Conservation (phyloP, 2,329 filamentous ascomycete species). For the Aspergillus ruber region DNA sequence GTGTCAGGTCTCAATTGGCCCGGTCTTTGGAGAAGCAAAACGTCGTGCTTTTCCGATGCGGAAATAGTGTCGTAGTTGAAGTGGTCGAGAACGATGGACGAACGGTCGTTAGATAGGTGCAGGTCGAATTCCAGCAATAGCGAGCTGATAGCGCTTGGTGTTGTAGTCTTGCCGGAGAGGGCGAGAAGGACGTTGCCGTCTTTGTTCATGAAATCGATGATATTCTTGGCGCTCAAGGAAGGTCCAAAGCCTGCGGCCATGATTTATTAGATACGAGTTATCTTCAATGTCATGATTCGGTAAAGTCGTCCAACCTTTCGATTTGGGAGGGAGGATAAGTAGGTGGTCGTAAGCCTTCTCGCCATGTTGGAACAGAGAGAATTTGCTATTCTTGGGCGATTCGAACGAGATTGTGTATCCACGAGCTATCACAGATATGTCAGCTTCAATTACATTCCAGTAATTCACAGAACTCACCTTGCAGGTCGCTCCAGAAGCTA, state of each 20-base stretch:
- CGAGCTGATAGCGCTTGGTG: constrained; percentile 66
- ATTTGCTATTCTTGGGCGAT: constrained; percentile 70
- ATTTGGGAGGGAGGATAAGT: constrained; percentile 77
- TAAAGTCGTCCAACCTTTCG: constrained; percentile 60
- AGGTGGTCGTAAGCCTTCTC: constrained; percentile 88
- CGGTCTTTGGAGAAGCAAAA: constrained; percentile 70
- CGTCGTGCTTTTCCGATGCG: constrained; percentile 77
- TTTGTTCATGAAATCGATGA: constrained; percentile 86
- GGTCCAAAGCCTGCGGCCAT: constrained; percentile 67
- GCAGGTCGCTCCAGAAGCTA: constrained; percentile 56
- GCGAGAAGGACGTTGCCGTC: constrained; percentile 86
- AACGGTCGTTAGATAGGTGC: constrained; percentile 76
- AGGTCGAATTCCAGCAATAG: constrained; percentile 86
- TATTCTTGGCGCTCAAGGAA: constrained; percentile 72
- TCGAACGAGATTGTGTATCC: constrained; percentile 76
- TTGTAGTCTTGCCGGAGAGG: constrained; percentile 64
- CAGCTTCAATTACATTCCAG: constrained; percentile 8
- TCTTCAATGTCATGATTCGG: neutral
- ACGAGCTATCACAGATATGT: constrained; percentile 52
- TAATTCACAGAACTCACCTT: constrained; percentile 29
- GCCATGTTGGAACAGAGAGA: constrained; percentile 78
- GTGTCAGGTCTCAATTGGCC: constrained; percentile 59
- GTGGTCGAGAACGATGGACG: constrained; percentile 83
- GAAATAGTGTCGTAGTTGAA: constrained; percentile 82
- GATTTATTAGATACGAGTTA: constrained; percentile 16